Evolutionary conservation across 2,329 filamentous ascomycete genomes (phyloP), one percentile per base, ranked within the genome.

Genomic region (Leptographium wingfieldii): DNA sequence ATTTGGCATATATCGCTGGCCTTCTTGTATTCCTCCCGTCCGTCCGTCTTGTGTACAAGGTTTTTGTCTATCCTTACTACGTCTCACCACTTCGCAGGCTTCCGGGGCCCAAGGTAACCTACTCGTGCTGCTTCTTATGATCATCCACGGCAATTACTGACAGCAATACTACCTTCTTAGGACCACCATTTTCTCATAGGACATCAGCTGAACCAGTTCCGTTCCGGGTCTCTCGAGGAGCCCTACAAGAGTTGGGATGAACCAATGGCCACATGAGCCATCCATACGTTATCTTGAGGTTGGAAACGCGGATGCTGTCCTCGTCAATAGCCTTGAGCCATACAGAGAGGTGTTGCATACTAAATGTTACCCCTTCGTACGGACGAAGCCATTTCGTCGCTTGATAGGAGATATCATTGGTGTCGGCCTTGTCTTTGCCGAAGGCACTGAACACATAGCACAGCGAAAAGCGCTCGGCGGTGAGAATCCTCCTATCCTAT

Each of bases 261-360:
- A 49, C 22, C 7, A 35, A 29, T 65, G 62, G 61, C 61, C 61
- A 3, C 33, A 58, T 1, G 60, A 66, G 10, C 70, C 70, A 1
- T 70, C 76, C 58, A 73, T 76, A 60, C 69, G 73, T 14, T 73
- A 74, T 59, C 59, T 72, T 1, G 69, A 68, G 2, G 64, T 74
- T 16, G 67, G 65, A 7, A 71, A 72, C 56, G 65, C 61, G n/a
- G 73, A 76, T 63, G 66, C 67, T 2, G 65, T 76, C 5, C 61
- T 76, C 6, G 66, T 72, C 19, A 75, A 73, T 64, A 73, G 65
- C 51, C 61, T 72, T 3, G 66, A 65, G 4, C 70, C 72, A 0
- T 68, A 73, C 60, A 71, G 70, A 53, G 71, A 72, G 29, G 67
- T 76, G 1, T 62, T 75, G n/a, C 69, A 73, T 59, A 72, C 70